A percentile compares a stretch with the other conserved stretches of the same genome.
Conservation (phyloP, 345 rosid species). For the Anastatica hierochuntica region DNA sequence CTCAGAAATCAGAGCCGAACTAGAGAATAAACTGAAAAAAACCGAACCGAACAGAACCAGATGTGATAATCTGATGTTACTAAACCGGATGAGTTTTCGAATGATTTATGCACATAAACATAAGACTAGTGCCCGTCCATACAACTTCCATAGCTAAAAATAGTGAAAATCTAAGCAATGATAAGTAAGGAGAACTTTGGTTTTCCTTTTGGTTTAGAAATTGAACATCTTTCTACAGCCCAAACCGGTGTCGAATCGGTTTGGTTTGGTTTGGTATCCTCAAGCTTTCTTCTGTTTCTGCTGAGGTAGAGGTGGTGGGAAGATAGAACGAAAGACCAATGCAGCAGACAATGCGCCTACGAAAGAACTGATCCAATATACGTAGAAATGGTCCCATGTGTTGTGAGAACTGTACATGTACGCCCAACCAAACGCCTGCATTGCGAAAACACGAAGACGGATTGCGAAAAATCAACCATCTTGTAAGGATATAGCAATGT, state of each 20-base stretch:
- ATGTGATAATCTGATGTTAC: not conserved
- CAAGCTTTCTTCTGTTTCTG: constrained; percentile 58
- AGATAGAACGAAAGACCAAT: constrained; percentile 58
- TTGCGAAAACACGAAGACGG: not conserved
- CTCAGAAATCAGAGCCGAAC: not conserved
- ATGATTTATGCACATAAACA: constrained; percentile 6
- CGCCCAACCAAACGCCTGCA: constrained; percentile 98
- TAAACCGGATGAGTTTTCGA: not conserved
- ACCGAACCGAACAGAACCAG: constrained; percentile 1
- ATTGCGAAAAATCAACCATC: not conserved
- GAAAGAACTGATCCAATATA: constrained; percentile 93
- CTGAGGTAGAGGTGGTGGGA: constrained; percentile 38
- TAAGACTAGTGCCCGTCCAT: not conserved
- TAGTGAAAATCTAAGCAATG: too few relatives aligned
- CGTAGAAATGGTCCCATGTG: constrained; percentile 93
- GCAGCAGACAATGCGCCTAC: constrained; percentile 75
- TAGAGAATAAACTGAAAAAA: not conserved
- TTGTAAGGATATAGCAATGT: not conserved
- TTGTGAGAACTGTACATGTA: constrained; percentile 63
- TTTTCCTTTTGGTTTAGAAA: not conserved
- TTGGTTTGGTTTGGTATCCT: not conserved
- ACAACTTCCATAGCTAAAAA: not conserved
- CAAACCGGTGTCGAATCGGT: constrained; percentile 9
- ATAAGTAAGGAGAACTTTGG: not conserved
- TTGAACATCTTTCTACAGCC: constrained; percentile 8